Evolutionary conservation across 441 rosid genomes (phyloP).

Genomic region (Populus trichocarpa): DNA sequence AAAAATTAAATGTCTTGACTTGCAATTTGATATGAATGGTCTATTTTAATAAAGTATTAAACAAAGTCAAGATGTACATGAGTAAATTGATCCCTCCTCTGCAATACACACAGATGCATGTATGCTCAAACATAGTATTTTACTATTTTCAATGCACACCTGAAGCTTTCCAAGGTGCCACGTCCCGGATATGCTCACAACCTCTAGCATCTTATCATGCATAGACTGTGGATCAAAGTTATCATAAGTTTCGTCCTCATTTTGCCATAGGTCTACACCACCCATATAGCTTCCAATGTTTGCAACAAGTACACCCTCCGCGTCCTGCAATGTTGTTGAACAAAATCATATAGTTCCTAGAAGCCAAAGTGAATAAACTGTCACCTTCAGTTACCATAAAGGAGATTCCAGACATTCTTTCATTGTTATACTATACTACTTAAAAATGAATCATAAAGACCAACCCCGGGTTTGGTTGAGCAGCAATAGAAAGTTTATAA

Average conservation of each 20-base stretch:
- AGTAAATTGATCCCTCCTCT: background rate
- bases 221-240: slow-evolving; percentile 92
- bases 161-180: slow-evolving; percentile 99
- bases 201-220: slow-evolving; percentile 94
- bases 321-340: slow-evolving; percentile 55
- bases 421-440: background rate
- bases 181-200: slow-evolving; percentile 95
- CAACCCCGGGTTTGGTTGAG: background rate
- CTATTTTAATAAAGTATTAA: background rate
- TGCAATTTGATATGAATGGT: background rate
- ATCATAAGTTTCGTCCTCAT: slow-evolving; percentile 85
- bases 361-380: background rate
- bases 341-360: slow-evolving; percentile 16
- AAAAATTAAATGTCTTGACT: background rate
- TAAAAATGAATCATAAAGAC: background rate
- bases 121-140: background rate
- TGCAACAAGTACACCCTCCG: slow-evolving; percentile 94
- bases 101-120: background rate
- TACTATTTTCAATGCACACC: slow-evolving; percentile 34
- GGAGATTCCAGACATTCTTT: background rate
- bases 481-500: background rate
- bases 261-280: slow-evolving; percentile 97
- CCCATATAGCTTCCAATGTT: slow-evolving; percentile 99
- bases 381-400: background rate
- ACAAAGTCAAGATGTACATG: background rate